These are phyloP conservation scores for Xerocomus potaroensis DNA, from an alignment of 768 basidiomycete genomes.

Conservation along the genomic window DNA sequence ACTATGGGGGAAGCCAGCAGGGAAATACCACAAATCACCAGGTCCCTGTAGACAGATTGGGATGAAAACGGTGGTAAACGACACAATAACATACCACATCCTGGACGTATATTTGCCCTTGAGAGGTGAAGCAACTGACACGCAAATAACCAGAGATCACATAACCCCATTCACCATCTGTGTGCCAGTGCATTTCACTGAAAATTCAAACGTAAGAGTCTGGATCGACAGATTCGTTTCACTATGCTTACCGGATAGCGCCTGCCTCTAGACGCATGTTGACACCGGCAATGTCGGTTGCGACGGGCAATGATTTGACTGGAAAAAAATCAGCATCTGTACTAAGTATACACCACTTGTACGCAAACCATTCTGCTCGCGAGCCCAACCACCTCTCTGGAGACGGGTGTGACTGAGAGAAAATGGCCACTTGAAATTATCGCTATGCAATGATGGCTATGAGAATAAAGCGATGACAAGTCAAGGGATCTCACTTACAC, in stretches of 20 bases:
- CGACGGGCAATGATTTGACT: conserved; percentile 40
- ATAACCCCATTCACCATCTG: conserved; percentile 48
- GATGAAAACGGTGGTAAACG: conserved; percentile 12
- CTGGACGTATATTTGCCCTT: conserved; percentile 49
- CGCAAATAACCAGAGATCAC: conserved; percentile 46
- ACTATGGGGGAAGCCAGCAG: conserved; percentile 52
- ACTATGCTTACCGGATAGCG: conserved; percentile 34
- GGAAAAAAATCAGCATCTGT: not conserved
- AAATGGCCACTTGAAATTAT: conserved; percentile 63
- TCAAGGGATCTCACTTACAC: conserved; percentile 31
- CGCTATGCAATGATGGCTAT: conserved; percentile 11
- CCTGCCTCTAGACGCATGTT: conserved; percentile 41
- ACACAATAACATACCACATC: conserved; percentile 41
- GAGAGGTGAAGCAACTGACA: conserved; percentile 48
- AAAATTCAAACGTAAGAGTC: conserved; percentile 7
- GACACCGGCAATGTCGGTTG: conserved; percentile 37
- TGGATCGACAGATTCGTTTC: not conserved
- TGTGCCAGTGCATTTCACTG: conserved; percentile 45
- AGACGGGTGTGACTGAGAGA: conserved; percentile 56
- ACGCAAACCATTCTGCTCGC: conserved; percentile 52
- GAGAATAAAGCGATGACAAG: not conserved
- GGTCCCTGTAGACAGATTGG: conserved; percentile 22
- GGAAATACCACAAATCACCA: conserved; percentile 59
- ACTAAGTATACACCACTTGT: not conserved
- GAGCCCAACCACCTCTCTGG: conserved; percentile 62